phyloP scores from a whole-genome alignment of 495 filamentous ascomycete genomes.

The Bacidia rubella region DNA sequence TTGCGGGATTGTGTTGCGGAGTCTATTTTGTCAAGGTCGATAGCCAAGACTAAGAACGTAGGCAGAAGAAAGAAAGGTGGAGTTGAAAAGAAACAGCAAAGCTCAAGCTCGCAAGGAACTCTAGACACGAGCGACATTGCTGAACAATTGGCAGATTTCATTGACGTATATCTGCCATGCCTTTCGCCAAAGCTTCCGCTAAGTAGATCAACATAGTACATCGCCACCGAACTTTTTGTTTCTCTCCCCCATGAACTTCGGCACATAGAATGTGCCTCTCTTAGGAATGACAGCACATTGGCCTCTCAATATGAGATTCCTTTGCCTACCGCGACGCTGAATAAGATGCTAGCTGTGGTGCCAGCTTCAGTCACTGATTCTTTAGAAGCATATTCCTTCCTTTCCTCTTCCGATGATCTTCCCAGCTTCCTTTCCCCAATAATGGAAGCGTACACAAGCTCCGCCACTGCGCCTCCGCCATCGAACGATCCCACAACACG shows the following conservation, averaged over 20 bases:
- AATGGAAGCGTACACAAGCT: constrained; percentile 43
- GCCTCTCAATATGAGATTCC: constrained; percentile 36
- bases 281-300: constrained; percentile 35
- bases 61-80: constrained; percentile 30
- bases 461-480: constrained; percentile 44
- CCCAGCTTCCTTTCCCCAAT: constrained; percentile 47
- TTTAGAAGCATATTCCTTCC: constrained; percentile 46
- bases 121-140: constrained; percentile 29
- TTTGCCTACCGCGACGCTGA: constrained; percentile 30
- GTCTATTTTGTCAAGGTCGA: constrained; percentile 41
- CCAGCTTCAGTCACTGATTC: constrained; percentile 42
- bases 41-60: constrained; percentile 15
- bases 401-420: constrained; percentile 31
- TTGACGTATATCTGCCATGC: constrained; percentile 32
- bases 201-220: constrained; percentile 38
- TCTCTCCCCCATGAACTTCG: constrained; percentile 46
- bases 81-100: constrained; percentile 26
- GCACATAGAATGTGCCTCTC: constrained; percentile 43
- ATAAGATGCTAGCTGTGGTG: constrained; percentile 30
- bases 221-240: constrained; percentile 53
- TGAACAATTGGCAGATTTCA: constrained; percentile 63
- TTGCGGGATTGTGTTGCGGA: constrained; percentile 57
- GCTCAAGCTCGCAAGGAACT: constrained; percentile 15
- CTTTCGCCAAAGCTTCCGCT: neutral
- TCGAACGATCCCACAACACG: constrained; percentile 32